phyloP scores from a whole-genome alignment of 2,329 filamentous ascomycete genomes.

The Nemania serpens region DNA sequence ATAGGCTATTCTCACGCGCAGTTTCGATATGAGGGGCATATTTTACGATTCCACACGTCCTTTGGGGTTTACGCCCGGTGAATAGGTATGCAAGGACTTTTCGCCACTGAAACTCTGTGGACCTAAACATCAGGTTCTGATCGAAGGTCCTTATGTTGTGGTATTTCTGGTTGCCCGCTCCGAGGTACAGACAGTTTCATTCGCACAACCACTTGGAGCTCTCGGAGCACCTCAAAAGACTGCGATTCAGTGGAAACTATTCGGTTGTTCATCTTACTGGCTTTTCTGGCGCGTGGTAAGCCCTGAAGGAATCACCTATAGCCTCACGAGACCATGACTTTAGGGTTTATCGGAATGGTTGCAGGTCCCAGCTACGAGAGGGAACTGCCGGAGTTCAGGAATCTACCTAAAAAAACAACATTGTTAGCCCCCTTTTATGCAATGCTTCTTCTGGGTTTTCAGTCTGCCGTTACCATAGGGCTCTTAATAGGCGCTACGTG shows the following conservation, averaged over 20 bases:
- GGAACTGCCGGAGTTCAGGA: conserved; percentile 19
- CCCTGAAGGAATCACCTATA: conserved; percentile 5
- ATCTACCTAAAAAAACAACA: conserved; percentile 2
- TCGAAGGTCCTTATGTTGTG: too few species aligned
- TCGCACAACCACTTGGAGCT: background rate
- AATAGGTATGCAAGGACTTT: background rate
- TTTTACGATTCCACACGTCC: conserved; percentile 7
- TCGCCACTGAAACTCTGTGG: background rate
- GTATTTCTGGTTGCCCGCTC: background rate
- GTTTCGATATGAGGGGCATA: conserved; percentile 3
- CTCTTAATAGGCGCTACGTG: background rate
- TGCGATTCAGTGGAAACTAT: background rate
- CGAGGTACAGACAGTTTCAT: background rate
- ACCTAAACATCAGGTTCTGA: background rate
- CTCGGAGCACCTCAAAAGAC: background rate
- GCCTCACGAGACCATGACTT: conserved; percentile 17
- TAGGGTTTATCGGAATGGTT: conserved; percentile 9
- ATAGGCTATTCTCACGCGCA: background rate
- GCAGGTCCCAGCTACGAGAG: conserved; percentile 2
- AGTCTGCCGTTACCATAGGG: background rate
- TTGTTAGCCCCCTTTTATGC: background rate
- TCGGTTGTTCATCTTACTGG: background rate
- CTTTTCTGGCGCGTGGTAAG: conserved; percentile 1
- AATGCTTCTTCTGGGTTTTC: background rate
- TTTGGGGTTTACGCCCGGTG: conserved; percentile 5